A percentile compares a stretch with the other conserved stretches of the same genome.
Conservation (phyloP, 176 grass and related monocot species). For the Luzula sylvatica region DNA sequence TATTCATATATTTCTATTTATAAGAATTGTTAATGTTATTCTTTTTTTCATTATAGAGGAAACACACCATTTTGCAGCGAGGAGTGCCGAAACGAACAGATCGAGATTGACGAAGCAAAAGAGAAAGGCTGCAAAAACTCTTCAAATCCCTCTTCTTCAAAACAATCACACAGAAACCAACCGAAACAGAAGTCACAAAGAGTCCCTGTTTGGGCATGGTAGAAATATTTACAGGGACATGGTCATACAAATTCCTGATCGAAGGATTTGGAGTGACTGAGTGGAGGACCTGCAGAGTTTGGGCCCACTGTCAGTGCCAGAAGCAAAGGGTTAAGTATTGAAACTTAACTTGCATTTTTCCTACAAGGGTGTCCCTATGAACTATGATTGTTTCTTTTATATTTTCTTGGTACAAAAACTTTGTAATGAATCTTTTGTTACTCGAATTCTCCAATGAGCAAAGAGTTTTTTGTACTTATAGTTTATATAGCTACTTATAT, state of each 20-base stretch:
- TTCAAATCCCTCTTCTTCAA: not conserved
- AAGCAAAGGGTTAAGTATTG: not conserved
- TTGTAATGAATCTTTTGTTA: too few relatives aligned
- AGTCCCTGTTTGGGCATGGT: slow-evolving; percentile 47
- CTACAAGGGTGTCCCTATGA: not conserved
- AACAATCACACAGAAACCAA: slow-evolving; percentile 17
- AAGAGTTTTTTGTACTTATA: too few relatives aligned
- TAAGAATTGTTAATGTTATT: not conserved
- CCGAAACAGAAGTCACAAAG: slow-evolving; percentile 38
- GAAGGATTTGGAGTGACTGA: not conserved
- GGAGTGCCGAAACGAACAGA: slow-evolving; percentile 92
- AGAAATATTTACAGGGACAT: not conserved
- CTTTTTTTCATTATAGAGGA: slow-evolving; percentile 37
- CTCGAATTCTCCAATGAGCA: too few relatives aligned
- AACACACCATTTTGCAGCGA: slow-evolving; percentile 89
- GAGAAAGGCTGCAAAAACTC: slow-evolving; percentile 31
- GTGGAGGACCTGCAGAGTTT: not conserved
- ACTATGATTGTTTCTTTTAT: too few relatives aligned
- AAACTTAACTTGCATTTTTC: not conserved
- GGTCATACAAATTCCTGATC: not conserved
- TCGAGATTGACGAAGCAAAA: slow-evolving; percentile 61
- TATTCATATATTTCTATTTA: not conserved
- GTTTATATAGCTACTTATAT: too few relatives aligned
- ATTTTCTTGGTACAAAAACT: too few relatives aligned
- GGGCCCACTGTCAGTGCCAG: slow-evolving; percentile 5